Base-by-base conservation (phyloP, 768 basidiomycete species). In the Suillus brevipes region DNA sequence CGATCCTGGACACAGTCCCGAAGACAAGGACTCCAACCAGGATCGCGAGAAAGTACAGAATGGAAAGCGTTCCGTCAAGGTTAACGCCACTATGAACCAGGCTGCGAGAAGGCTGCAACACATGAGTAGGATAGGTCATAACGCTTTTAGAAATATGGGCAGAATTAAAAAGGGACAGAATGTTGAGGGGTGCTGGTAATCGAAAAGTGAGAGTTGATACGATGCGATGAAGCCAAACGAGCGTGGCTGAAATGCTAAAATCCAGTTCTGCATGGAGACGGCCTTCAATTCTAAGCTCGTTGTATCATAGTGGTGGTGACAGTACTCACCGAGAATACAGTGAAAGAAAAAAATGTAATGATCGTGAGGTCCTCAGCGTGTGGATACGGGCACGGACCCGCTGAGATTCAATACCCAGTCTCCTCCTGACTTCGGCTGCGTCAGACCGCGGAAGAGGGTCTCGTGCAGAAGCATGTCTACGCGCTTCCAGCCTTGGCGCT, bases 381-480 rank as follows among this genome's bases (percentile, higher is more conserved):
- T 20, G 8, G 31, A 13, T 18, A 55, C 31, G 53, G 53, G 31
- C 20, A 55, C 53, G 20, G 53, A 55, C 53, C 53, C 53, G 34
- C 77, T 75, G 1, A 77, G 72, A 55, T 78, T 69, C n/a, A 82
- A 66, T 25, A 73, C 67, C 81, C 81, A 82, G 42, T 75, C 71
- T 16, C 73, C 52, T n/a, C 74, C 75, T 7, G 74, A 70, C 61
- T 75, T 74, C 56, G 74, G 71, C 63, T 78, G 81, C 7, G 78
- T 77, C 65, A 89, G 69, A 37, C 85, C 85, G 56, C 80, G 80
- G 72, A 88, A 89, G 62, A 87, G 71, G 34, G 84, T 83, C 62
- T 74, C 82, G 10, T 85, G 84, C 28, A 78, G 71, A 62, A 89
- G 74, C 40, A 85, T 71, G 65, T 90, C 88, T 57, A 88, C 81